A percentile compares a stretch with the other conserved stretches of the same genome.
phyloP scores from a whole-genome alignment of 1,284 basidiomycete species.

The Volvariella volvacea region DNA sequence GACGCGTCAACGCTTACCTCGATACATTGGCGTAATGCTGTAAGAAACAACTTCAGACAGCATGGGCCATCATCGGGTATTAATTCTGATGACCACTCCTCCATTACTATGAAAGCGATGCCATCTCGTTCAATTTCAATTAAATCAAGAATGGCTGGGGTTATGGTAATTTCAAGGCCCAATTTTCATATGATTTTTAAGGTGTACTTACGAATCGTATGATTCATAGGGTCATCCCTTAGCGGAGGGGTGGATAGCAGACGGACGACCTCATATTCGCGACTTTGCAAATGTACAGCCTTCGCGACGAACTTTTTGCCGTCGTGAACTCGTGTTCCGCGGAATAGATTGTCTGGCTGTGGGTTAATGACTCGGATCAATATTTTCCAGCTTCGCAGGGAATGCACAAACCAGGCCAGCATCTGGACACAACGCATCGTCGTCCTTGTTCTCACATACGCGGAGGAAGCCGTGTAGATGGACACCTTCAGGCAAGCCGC shows the following conservation, averaged over 20 bases:
- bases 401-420: slow-evolving; percentile 51
- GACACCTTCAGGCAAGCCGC: neutral
- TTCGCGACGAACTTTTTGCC: slow-evolving; percentile 55
- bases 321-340: slow-evolving; percentile 47
- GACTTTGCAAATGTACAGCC: slow-evolving; percentile 55
- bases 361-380: slow-evolving; percentile 5
- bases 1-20: slow-evolving; percentile 35
- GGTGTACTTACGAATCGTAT: slow-evolving; percentile 59
- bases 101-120: slow-evolving; percentile 68
- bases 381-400: neutral
- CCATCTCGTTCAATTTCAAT: slow-evolving; percentile 47
- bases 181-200: neutral
- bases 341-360: slow-evolving; percentile 66
- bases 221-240: slow-evolving; percentile 58
- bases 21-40: slow-evolving; percentile 55
- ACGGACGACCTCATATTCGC: slow-evolving; percentile 53
- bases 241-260: slow-evolving; percentile 45
- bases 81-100: slow-evolving; percentile 66
- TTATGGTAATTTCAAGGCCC: slow-evolving; percentile 3
- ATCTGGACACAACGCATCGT: slow-evolving; percentile 60
- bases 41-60: slow-evolving; percentile 46
- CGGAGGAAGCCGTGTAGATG: slow-evolving; percentile 24
- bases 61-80: slow-evolving; percentile 43
- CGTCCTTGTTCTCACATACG: slow-evolving; percentile 31
- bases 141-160: slow-evolving; percentile 55